Evolutionary conservation across 805 yeast species (phyloP).

Genomic region (Saturnispora gosingensis): DNA sequence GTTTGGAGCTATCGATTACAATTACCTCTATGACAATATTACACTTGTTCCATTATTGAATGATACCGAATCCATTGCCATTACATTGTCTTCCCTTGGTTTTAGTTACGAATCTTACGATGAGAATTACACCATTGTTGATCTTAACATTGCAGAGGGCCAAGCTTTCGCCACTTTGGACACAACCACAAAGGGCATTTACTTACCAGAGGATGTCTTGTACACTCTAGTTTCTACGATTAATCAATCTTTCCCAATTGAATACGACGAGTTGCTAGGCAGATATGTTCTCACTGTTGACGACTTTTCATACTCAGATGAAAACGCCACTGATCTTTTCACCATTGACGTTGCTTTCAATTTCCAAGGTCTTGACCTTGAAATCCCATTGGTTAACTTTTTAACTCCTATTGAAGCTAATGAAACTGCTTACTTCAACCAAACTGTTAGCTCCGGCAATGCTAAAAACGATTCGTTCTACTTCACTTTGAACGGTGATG

Average conservation of each 20-base stretch:
- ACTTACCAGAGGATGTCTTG: conserved; percentile 7
- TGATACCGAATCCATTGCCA: conserved; percentile 10
- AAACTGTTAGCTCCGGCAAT: neutral
- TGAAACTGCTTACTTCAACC: conserved; percentile 7
- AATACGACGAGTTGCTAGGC: conserved; percentile 6
- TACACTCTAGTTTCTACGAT: neutral
- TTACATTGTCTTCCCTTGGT: conserved; percentile 12
- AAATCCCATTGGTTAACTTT: conserved; percentile 32
- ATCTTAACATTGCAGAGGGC: conserved; percentile 6
- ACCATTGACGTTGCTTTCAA: conserved; percentile 28
- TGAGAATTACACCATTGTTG: neutral
- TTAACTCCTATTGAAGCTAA: conserved; percentile 3
- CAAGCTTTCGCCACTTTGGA: conserved; percentile 7
- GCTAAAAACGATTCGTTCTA: conserved; percentile 8
- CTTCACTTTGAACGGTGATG: neutral
- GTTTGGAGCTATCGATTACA: conserved; percentile 13
- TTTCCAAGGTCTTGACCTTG: conserved; percentile 43
- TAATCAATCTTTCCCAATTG: conserved; percentile 2
- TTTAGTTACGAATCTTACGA: conserved; percentile 3
- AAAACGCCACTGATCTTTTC: neutral
- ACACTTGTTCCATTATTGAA: conserved; percentile 13
- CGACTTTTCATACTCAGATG: neutral
- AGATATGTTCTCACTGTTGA: conserved; percentile 2
- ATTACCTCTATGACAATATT: conserved; percentile 2
- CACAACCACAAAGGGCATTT: conserved; percentile 3